These are phyloP conservation scores for Xylaria sp. DNA, from an alignment of 2,329 filamentous ascomycete species.

Conservation along the genomic window DNA sequence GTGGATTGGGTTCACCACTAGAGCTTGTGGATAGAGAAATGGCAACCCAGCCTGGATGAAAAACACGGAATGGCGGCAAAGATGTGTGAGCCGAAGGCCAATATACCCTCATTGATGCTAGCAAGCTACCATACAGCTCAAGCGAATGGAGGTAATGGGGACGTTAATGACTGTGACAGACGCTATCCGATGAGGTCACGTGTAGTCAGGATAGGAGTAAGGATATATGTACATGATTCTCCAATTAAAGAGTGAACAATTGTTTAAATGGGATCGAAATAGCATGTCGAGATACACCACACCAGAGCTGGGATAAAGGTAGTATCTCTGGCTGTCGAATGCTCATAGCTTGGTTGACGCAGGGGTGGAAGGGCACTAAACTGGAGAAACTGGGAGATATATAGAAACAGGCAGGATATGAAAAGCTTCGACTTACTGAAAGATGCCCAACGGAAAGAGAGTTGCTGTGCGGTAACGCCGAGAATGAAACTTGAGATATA, in stretches of 20 bases:
- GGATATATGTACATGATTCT: not conserved
- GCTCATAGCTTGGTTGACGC: slow-evolving; percentile 7
- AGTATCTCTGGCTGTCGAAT: not conserved
- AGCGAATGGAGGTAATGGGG: not conserved
- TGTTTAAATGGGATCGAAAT: not conserved
- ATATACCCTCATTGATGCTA: not conserved
- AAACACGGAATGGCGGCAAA: not conserved
- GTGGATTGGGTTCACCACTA: not conserved
- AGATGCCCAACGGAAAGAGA: slow-evolving; percentile 17
- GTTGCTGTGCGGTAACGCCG: slow-evolving; percentile 8
- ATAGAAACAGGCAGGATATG: not conserved
- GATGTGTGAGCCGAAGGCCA: not conserved
- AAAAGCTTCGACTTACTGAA: slow-evolving; percentile 29
- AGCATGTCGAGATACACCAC: not conserved
- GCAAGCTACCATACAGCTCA: slow-evolving; percentile 12
- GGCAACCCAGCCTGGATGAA: too few relatives aligned
- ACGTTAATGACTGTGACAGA: not conserved
- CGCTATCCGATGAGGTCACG: slow-evolving; percentile 12
- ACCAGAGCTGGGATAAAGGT: not conserved
- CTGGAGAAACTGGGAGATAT: not conserved
- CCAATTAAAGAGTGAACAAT: not conserved
- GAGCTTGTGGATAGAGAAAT: not conserved
- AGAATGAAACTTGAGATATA: slow-evolving; percentile 9
- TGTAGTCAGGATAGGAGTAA: not conserved
- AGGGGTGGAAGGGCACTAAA: not conserved